A percentile compares a stretch with the other conserved stretches of the same genome.
Conservation (phyloP, 306 rosid species). For the Vicia faba region DNA sequence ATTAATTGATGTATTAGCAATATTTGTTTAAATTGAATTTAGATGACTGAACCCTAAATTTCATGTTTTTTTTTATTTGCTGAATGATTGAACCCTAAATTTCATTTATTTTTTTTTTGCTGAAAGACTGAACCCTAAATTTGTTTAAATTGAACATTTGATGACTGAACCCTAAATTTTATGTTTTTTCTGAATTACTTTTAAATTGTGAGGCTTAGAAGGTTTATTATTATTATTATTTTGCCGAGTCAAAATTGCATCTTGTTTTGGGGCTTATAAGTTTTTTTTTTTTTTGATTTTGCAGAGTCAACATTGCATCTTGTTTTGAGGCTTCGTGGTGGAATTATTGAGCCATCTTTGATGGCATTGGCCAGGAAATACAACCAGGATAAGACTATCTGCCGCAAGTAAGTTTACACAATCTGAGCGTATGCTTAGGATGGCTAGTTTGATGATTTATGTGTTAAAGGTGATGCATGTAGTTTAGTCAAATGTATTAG, state of each 20-base stretch:
- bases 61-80: too few species aligned
- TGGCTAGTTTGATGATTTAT: background rate
- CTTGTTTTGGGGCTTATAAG: too few species aligned
- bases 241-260: too few species aligned
- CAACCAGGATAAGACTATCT: slow-evolving; percentile 90
- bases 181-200: too few species aligned
- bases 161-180: background rate
- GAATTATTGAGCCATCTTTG: slow-evolving; percentile 93
- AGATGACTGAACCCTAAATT: too few species aligned
- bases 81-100: too few species aligned
- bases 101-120: too few species aligned
- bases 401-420: slow-evolving; percentile 83
- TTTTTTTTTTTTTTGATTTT: slow-evolving; percentile 11
- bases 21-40: too few species aligned
- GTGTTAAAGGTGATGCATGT: background rate
- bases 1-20: background rate
- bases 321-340: slow-evolving; percentile 99
- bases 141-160: background rate
- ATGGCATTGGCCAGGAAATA: slow-evolving; percentile 98
- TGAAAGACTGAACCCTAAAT: too few species aligned
- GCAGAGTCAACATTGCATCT: slow-evolving; percentile 95
- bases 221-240: too few species aligned
- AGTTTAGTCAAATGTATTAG: background rate
- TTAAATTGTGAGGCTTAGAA: too few species aligned
- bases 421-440: background rate